Percentiles rank a stretch among this genome's conserved stretches.
phyloP scores from a whole-genome alignment of 495 filamentous ascomycete species.

The Penicillium lagena region DNA sequence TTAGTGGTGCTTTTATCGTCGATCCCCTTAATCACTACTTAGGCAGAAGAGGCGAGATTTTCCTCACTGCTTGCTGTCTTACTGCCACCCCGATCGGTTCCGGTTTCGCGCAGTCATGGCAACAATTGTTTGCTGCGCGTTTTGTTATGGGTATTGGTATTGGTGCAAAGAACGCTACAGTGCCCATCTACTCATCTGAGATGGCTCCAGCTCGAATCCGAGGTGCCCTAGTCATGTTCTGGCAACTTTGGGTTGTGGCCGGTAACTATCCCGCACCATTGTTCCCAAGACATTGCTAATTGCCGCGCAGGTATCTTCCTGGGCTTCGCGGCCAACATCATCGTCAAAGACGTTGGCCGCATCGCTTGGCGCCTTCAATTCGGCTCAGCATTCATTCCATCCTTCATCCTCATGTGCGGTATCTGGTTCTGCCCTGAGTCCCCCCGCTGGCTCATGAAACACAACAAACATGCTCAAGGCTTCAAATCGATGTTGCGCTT shows the following conservation, averaged over 20 bases:
- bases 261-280: conserved; percentile 2
- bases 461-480: conserved; percentile 41
- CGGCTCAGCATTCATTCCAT: conserved; percentile 61
- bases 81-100: conserved; percentile 45
- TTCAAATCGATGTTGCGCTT: conserved; percentile 51
- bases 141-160: conserved; percentile 57
- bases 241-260: conserved; percentile 46
- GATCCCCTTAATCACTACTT: conserved; percentile 51
- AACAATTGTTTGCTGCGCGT: conserved; percentile 46
- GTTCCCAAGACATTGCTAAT: conserved; percentile 9
- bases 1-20: conserved; percentile 42
- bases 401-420: conserved; percentile 51
- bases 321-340: conserved; percentile 55
- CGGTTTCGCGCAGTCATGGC: conserved; percentile 47
- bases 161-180: conserved; percentile 54
- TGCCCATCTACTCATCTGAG: conserved; percentile 62
- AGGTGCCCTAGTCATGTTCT: conserved; percentile 61
- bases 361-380: conserved; percentile 63
- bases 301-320: conserved; percentile 51
- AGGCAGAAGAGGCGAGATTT: conserved; percentile 51
- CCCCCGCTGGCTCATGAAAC: conserved; percentile 62
- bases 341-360: conserved; percentile 45
- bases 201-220: conserved; percentile 54
- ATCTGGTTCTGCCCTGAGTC: conserved; percentile 63
- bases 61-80: conserved; percentile 47